phyloP scores from a whole-genome alignment of 2,329 filamentous ascomycete genomes.

The Cadophora malorum region DNA sequence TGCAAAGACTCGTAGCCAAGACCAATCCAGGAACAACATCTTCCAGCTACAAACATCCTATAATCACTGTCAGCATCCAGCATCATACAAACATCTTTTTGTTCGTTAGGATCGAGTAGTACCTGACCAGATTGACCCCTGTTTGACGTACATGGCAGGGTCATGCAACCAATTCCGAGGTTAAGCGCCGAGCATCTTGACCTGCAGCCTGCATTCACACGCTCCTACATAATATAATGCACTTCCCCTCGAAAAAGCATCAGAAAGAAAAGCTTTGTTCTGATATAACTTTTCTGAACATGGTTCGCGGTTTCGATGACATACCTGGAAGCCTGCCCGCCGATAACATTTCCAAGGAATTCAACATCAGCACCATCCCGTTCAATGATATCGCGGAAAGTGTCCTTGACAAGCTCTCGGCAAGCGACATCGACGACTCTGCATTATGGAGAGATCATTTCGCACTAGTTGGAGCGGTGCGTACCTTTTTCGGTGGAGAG shows the following conservation, averaged over 20 bases:
- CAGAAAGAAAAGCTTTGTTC: not conserved
- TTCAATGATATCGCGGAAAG: slow-evolving; percentile 8
- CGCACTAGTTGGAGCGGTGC: slow-evolving; percentile 1
- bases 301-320: slow-evolving; percentile 17
- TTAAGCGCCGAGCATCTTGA: not conserved
- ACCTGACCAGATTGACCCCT: not conserved
- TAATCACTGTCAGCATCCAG: not conserved
- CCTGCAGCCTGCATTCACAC: not conserved
- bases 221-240: not conserved
- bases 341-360: not conserved
- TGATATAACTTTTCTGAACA: not conserved
- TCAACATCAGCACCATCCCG: not conserved
- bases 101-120: not conserved
- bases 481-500: slow-evolving; percentile 1
- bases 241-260: too few species aligned
- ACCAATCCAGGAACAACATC: not conserved
- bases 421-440: not conserved
- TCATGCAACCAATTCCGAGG: not conserved
- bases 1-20: not conserved
- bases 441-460: slow-evolving; percentile 19
- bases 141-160: slow-evolving; percentile 2
- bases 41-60: not conserved
- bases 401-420: not conserved
- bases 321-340: slow-evolving; percentile 8
- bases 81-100: not conserved